Evolutionary conservation across 192 early-diverging fungal genomes (phyloP), one percentile per base, ranked within the genome.

Genomic region (Bifiguratus adelaidae): DNA sequence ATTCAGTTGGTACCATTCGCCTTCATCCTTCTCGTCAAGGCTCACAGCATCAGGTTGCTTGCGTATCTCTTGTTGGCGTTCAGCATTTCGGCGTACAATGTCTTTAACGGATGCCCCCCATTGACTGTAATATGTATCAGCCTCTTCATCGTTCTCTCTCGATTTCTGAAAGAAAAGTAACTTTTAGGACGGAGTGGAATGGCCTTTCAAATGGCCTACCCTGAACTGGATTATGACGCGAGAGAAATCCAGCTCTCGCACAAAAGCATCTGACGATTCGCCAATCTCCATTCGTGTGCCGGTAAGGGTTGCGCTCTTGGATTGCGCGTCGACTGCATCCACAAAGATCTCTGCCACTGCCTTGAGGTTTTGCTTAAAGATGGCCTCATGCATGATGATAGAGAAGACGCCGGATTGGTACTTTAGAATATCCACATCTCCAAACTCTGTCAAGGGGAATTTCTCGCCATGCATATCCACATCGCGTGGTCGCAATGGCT

Each of bases 321-420:
- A 69, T 32, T 69, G 61, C n/a, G 61, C 46, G 40, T 53, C 53
- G 18, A 65, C 65, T 11, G 63, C 49, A 44, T 77, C 72, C 13
- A 79, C 15, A 7, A 71, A 40, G 26, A 78, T 50, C 30, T 76
- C 71, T 5, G 52, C 64, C 16, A 65, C 70, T 0, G 36, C 56
- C 15, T 44, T 43, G 0, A 44, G 29, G 29, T 30, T 38, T 37
- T 29, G 35, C 4, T 30, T 21, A 9, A 47, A 67, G 28, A 65
- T 47, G 13, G 46, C 64, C 24, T 63, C 55, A 45, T 73, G 68
- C 15, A 83, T 34, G 13, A 54, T 65, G 21, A 81, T 47, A 7
- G 59, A 30, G 16, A 83, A 35, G 15, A 83, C 69, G 32, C 81
- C 81, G 20, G 77, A 65, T 41, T 65, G 50, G 48, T 60, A 56